Conservation (phyloP, 116 monocot genomes). For the Zostera marina region DNA sequence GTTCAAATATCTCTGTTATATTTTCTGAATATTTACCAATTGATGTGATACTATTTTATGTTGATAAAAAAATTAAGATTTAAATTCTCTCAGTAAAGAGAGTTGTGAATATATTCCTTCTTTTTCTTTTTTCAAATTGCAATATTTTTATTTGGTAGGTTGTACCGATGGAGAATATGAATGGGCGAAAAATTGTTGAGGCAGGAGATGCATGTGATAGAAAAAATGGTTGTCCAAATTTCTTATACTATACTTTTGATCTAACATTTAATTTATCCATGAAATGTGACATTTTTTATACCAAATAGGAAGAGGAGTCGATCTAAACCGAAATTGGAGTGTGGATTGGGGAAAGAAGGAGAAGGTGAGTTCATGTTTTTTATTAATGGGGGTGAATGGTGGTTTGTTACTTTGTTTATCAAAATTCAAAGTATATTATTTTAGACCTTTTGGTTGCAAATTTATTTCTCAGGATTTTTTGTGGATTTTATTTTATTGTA, state of each 20-base stretch:
- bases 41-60: background rate
- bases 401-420: too few species aligned
- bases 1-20: too few species aligned
- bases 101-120: background rate
- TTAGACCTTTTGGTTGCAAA: background rate
- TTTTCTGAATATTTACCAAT: background rate
- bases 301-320: constrained; percentile 82
- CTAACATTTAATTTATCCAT: background rate
- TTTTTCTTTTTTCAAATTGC: background rate
- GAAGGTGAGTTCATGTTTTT: constrained; percentile 28
- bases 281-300: background rate
- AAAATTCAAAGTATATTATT: background rate
- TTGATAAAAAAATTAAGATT: background rate
- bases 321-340: constrained; percentile 97
- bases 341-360: constrained; percentile 99
- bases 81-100: background rate
- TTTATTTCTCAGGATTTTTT: background rate
- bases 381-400: background rate
- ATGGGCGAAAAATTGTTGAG: constrained; percentile 85
- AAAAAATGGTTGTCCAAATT: constrained; percentile 53
- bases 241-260: background rate
- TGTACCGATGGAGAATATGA: constrained; percentile 96
- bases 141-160: constrained; percentile 46
- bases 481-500: constrained; percentile 7
- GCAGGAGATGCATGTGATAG: constrained; percentile 81